Percentiles rank a stretch among this genome's conserved stretches.
Conservation (phyloP, 345 rosid genomes). For the Sisymbrium irio region DNA sequence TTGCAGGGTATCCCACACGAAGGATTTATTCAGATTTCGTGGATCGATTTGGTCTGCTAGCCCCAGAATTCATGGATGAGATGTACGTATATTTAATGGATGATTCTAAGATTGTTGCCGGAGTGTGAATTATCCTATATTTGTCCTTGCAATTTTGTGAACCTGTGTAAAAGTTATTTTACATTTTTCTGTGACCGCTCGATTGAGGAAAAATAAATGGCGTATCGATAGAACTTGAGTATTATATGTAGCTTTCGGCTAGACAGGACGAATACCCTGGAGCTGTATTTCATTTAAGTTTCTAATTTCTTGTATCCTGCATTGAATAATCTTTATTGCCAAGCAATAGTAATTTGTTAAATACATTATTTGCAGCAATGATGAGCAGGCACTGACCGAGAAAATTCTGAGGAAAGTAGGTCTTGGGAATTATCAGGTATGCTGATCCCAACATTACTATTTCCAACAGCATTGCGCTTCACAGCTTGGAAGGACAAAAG, state of each 20-base stretch:
- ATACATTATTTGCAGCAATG: conserved; percentile 49
- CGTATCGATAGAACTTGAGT: background rate
- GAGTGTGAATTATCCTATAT: conserved; percentile 1
- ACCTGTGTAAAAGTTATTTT: background rate
- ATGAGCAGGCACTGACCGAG: conserved; percentile 72
- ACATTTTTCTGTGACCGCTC: conserved; percentile 8
- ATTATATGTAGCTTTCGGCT: background rate
- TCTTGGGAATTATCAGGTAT: conserved; percentile 92
- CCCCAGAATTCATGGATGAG: conserved; percentile 72
- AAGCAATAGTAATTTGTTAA: background rate
- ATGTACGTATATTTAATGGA: conserved; percentile 44
- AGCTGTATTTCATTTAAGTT: conserved; percentile 17
- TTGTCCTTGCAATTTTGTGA: background rate
- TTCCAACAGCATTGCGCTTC: too few species aligned
- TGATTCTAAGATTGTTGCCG: conserved; percentile 15
- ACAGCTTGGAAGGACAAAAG: too few species aligned
- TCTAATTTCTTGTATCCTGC: conserved; percentile 13
- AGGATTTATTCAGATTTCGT: conserved; percentile 82
- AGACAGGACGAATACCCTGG: conserved; percentile 4
- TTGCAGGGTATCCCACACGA: conserved; percentile 97
- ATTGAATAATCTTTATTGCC: background rate
- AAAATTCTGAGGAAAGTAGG: conserved; percentile 67
- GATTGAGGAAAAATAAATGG: conserved; percentile 6
- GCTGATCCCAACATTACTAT: background rate
- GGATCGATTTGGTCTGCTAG: conserved; percentile 86